A percentile compares a stretch with the other conserved stretches of the same genome.
These are phyloP conservation scores for Croton setiger DNA, from an alignment of 441 rosid species.

Conservation along the genomic window DNA sequence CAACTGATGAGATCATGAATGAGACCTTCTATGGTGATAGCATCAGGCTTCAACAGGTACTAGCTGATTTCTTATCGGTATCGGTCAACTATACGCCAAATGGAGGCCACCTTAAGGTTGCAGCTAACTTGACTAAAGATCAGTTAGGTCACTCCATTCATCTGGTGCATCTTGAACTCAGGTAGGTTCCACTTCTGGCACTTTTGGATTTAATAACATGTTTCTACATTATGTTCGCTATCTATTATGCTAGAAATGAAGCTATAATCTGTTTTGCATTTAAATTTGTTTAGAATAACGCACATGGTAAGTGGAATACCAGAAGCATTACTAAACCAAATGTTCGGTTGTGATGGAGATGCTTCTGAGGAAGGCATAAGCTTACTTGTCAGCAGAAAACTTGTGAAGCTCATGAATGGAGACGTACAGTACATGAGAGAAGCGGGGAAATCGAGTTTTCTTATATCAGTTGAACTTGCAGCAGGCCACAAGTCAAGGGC, in stretches of 20 bases:
- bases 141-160: conserved; percentile 75
- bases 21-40: conserved; percentile 76
- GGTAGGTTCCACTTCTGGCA: conserved; percentile 61
- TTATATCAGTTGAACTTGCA: conserved; percentile 74
- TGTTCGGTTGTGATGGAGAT: conserved; percentile 70
- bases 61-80: conserved; percentile 63
- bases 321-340: conserved; percentile 65
- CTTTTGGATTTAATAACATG: not conserved
- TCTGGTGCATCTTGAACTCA: conserved; percentile 70
- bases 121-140: conserved; percentile 61
- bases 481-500: conserved; percentile 37
- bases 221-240: not conserved
- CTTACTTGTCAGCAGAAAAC: conserved; percentile 67
- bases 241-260: not conserved
- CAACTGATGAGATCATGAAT: conserved; percentile 49
- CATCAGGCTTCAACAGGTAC: conserved; percentile 78
- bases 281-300: conserved; percentile 50
- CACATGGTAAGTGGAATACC: conserved; percentile 74
- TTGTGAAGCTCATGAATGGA: conserved; percentile 88
- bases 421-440: conserved; percentile 89
- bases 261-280: conserved; percentile 1
- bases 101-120: conserved; percentile 54
- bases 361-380: conserved; percentile 77
- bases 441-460: conserved; percentile 73
- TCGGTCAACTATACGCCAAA: conserved; percentile 54